Percentiles rank a stretch among this genome's conserved stretches.
These are phyloP conservation scores for Apiospora sp. DNA, from an alignment of 2,329 filamentous ascomycete genomes.

Conservation along the genomic window DNA sequence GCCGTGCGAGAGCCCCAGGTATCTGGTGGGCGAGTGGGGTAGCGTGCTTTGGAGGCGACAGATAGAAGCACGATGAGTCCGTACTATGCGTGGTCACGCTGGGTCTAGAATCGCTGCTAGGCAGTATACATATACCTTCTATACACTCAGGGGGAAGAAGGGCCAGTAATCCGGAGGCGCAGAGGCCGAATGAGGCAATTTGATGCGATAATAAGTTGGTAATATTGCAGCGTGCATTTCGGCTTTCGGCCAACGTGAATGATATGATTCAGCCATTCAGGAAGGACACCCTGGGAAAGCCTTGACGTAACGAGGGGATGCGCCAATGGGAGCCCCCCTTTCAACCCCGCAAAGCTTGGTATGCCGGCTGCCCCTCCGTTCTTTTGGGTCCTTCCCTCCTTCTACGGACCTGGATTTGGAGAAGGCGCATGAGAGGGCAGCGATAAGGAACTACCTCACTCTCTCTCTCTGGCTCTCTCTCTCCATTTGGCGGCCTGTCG, in stretches of 20 bases:
- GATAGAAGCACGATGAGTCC: not conserved
- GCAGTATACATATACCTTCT: not conserved
- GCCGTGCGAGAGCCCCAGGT: not conserved
- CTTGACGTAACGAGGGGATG: slow-evolving; percentile 7
- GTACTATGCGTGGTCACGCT: slow-evolving; percentile 16
- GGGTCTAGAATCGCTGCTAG: not conserved
- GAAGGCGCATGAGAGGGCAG: not conserved
- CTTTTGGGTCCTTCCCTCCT: not conserved
- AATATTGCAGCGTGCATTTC: slow-evolving; percentile 11
- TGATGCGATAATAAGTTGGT: slow-evolving; percentile 11
- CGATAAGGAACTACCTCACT: not conserved
- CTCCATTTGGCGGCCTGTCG: not conserved
- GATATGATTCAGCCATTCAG: not conserved
- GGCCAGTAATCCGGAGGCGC: not conserved
- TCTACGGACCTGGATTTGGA: slow-evolving; percentile 18
- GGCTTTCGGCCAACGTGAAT: slow-evolving; percentile 1
- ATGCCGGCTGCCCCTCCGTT: slow-evolving; percentile 16
- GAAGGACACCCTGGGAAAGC: not conserved
- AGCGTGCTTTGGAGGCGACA: slow-evolving; percentile 17
- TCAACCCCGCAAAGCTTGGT: slow-evolving; percentile 21
- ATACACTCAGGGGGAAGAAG: not conserved
- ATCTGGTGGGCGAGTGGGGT: slow-evolving; percentile 11
- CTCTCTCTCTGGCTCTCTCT: not conserved
- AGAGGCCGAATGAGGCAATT: slow-evolving; percentile 5
- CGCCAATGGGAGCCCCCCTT: not conserved